phyloP scores from a whole-genome alignment of 495 filamentous ascomycete genomes.

The Lichenothelia convexa region DNA sequence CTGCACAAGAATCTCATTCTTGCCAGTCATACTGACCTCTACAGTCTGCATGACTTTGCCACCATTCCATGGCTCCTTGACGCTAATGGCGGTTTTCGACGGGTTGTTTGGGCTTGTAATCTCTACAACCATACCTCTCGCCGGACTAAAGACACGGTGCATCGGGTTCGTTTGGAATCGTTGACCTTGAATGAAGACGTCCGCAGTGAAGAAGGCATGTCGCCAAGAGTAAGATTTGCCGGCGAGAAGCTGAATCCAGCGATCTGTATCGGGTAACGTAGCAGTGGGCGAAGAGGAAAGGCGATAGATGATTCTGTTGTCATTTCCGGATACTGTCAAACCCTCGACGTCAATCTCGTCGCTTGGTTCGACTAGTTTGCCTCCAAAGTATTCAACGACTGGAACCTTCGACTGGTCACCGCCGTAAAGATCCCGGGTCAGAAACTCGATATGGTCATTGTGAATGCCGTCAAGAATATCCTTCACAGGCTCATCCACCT shows the following conservation, averaged over 20 bases:
- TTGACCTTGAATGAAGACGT: constrained; percentile 85
- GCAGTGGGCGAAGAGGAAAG: constrained; percentile 52
- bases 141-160: constrained; percentile 73
- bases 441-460: constrained; percentile 57
- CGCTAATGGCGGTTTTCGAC: constrained; percentile 57
- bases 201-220: constrained; percentile 91
- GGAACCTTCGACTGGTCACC: constrained; percentile 59
- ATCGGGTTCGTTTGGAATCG: constrained; percentile 95
- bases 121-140: constrained; percentile 73
- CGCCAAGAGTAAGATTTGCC: constrained; percentile 74
- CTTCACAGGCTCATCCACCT: constrained; percentile 80
- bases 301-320: constrained; percentile 59
- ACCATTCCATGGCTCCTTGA: constrained; percentile 46
- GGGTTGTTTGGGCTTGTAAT: constrained; percentile 62
- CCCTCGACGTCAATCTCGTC: constrained; percentile 56
- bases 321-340: constrained; percentile 55
- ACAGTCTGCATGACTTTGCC: constrained; percentile 65
- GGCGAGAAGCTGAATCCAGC: constrained; percentile 80
- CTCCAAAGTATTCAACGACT: constrained; percentile 85
- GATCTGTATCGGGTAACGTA: constrained; percentile 54
- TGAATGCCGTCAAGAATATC: constrained; percentile 86
- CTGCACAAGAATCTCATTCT: constrained; percentile 64
- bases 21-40: constrained; percentile 54
- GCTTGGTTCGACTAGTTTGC: constrained; percentile 36
- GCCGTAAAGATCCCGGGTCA: constrained; percentile 65